Evolutionary conservation across 495 filamentous ascomycete species (phyloP), one percentile per base, ranked within the genome.

Genomic region (Cudoniella acicularis): DNA sequence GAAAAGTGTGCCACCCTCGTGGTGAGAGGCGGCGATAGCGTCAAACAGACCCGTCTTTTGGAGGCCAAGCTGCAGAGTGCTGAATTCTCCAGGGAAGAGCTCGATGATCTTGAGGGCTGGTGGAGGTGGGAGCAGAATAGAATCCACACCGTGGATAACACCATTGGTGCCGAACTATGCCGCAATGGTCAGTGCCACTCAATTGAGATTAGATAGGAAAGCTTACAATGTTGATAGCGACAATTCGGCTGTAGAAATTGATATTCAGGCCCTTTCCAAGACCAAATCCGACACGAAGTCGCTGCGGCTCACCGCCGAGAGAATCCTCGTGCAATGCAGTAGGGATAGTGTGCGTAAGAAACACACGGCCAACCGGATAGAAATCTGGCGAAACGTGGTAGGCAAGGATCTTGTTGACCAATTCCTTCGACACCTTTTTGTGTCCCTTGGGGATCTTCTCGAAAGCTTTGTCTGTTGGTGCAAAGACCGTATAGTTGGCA

Each of bases 401-500:
- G 13, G 76, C 53, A 10, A 94, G 71, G 25, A 91, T 57, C 30
- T 78, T 74, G 67, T 85, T 81, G 59, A 94, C 63, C 53, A 87
- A 70, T 64, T 88, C 84, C 64, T 85, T 83, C 2, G 82, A 78
- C 0, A 80, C 78, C 54, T 83, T 79, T 61, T 73, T 69, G 67
- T 65, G 69, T 59, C 82, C 71, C 42, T 84, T 60, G 6, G 82
- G 85, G 58, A 91, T 77, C 69, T 83, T 84, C 50, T 86, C 79
- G 25, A 74, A 62, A 23, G 60, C 67, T 22, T 63, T 61, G 70
- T 96, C 85, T 2, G 82, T 85, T 1, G 91, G 90, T 20, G 89
- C 87, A 63, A 97, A 94, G 59, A 92, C 69, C 2, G 92, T 96
- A 66, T 86, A 79, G 65, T 94, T 92, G 17, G 78, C 71, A 10